phyloP scores from a whole-genome alignment of 768 basidiomycete genomes.

The Leccinum variicolor region DNA sequence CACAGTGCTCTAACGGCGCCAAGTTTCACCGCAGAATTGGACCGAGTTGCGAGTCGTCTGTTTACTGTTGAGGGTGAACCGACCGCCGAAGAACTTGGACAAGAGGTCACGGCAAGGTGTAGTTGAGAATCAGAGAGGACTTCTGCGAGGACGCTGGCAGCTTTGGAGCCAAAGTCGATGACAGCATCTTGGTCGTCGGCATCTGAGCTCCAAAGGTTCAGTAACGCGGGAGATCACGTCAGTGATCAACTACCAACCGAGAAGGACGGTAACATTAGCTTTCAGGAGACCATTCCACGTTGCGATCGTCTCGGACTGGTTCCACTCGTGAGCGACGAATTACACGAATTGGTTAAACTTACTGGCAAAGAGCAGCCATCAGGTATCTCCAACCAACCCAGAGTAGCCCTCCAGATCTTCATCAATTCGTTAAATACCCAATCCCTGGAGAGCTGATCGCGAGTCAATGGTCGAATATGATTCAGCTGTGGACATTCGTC shows the following conservation, averaged over 20 bases:
- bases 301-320: constrained; percentile 44
- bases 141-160: constrained; percentile 44
- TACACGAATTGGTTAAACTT: constrained; percentile 21
- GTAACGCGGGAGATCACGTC: background rate
- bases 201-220: constrained; percentile 33
- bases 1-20: constrained; percentile 57
- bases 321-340: constrained; percentile 3
- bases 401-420: constrained; percentile 49
- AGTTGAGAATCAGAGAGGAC: constrained; percentile 47
- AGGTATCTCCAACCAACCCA: constrained; percentile 42
- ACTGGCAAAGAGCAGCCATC: constrained; percentile 50
- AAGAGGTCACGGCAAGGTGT: constrained; percentile 35
- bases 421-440: constrained; percentile 54
- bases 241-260: constrained; percentile 47
- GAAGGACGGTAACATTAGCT: constrained; percentile 42
- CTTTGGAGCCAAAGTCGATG: constrained; percentile 38
- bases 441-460: constrained; percentile 51
- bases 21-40: constrained; percentile 54
- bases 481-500: constrained; percentile 50
- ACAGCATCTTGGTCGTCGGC: constrained; percentile 38
- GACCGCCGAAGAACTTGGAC: constrained; percentile 11
- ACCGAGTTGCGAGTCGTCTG: constrained; percentile 13
- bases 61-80: constrained; percentile 6
- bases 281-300: constrained; percentile 59
- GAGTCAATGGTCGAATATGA: constrained; percentile 56